A percentile compares a stretch with the other conserved stretches of the same genome.
These are phyloP conservation scores for Anethum foeniculum DNA, from an alignment of 140 eudicot genomes.

Conservation along the genomic window DNA sequence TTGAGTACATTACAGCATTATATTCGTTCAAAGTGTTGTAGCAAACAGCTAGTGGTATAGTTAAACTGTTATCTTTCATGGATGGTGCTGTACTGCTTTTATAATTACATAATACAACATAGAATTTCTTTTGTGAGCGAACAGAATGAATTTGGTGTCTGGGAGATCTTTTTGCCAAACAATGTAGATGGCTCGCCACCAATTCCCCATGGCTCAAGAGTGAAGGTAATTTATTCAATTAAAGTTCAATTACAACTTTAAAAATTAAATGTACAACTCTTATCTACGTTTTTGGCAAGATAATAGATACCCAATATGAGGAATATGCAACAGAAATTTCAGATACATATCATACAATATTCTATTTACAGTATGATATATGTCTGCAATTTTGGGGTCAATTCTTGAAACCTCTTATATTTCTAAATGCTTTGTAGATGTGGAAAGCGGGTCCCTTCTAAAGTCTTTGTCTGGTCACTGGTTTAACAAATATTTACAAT, in stretches of 20 bases:
- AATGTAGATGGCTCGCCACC: conserved; percentile 93
- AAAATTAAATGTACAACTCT: neutral
- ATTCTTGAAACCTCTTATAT: neutral
- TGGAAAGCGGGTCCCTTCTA: neutral
- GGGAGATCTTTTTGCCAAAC: conserved; percentile 99
- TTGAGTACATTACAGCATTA: neutral
- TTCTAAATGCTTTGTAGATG: neutral
- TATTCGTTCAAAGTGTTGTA: neutral
- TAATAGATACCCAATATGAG: neutral
- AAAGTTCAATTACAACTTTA: neutral
- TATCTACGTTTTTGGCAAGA: neutral
- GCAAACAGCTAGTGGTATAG: neutral
- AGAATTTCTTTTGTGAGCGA: conserved; percentile 1
- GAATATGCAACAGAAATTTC: neutral
- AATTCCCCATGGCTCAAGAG: conserved; percentile 94
- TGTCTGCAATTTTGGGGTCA: neutral
- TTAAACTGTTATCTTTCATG: neutral
- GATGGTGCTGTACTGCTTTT: neutral
- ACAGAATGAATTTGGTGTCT: conserved; percentile 89
- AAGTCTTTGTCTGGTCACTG: neutral
- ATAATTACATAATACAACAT: neutral
- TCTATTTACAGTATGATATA: neutral
- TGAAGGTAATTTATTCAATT: conserved; percentile 49
- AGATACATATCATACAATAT: neutral
- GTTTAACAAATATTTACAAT: neutral